Evolutionary conservation across 495 filamentous ascomycete genomes (phyloP).

Genomic region (Tuber borchii): DNA sequence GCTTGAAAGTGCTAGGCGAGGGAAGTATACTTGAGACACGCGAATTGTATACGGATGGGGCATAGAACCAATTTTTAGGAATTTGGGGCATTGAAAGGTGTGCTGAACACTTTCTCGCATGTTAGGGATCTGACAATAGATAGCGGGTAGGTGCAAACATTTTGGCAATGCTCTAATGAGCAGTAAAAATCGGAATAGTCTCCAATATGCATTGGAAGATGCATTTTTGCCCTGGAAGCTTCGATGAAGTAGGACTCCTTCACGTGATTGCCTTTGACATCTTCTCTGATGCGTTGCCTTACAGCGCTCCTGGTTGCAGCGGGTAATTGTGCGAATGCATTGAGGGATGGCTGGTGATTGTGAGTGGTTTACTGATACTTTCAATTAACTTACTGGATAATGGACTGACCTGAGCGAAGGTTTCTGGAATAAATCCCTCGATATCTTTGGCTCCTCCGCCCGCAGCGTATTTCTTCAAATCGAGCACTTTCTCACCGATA

Average conservation of each 20-base stretch:
- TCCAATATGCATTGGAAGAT: constrained; percentile 77
- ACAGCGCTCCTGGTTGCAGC: constrained; percentile 65
- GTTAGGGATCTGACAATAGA: background rate
- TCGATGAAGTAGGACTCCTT: constrained; percentile 48
- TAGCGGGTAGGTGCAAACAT: constrained; percentile 36
- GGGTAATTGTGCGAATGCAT: constrained; percentile 67
- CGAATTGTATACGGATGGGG: constrained; percentile 80
- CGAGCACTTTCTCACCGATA: constrained; percentile 49
- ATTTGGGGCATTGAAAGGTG: constrained; percentile 66
- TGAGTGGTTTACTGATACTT: constrained; percentile 33
- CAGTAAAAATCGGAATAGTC: constrained; percentile 96
- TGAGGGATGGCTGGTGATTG: constrained; percentile 9
- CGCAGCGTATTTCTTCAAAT: constrained; percentile 49
- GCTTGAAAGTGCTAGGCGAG: constrained; percentile 65
- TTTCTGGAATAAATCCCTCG: background rate
- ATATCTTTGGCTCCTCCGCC: background rate
- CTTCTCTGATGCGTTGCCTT: constrained; percentile 66
- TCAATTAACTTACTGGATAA: background rate
- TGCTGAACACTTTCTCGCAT: constrained; percentile 46
- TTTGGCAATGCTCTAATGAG: constrained; percentile 78
- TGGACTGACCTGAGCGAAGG: background rate
- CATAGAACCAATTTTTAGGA: constrained; percentile 79
- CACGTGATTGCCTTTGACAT: constrained; percentile 62
- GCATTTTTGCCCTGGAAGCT: constrained; percentile 51
- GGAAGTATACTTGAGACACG: constrained; percentile 68